These are phyloP conservation scores for Juglanconis juglandina DNA, from an alignment of 2,329 filamentous ascomycete species.

Conservation along the genomic window DNA sequence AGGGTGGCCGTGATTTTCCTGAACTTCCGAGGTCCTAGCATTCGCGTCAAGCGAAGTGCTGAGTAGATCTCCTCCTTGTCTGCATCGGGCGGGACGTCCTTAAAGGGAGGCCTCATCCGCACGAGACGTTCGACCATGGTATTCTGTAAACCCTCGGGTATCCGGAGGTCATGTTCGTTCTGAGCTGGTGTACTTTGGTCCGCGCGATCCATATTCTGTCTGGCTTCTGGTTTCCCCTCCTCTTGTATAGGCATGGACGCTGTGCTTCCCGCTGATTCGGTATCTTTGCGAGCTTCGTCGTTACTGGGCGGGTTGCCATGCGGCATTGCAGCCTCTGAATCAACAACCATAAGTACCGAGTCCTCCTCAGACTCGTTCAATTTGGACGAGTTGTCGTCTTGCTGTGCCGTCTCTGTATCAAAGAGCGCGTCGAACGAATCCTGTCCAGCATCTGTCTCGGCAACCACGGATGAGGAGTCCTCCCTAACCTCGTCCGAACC, in stretches of 20 bases:
- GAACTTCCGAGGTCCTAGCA: constrained; percentile 29
- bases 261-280: not conserved
- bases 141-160: not conserved
- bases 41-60: constrained; percentile 34
- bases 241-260: not conserved
- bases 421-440: too few relatives aligned
- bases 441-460: not conserved
- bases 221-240: not conserved
- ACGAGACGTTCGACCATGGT: constrained; percentile 17
- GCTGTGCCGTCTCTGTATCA: too few relatives aligned
- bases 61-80: constrained; percentile 42
- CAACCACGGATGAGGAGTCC: too few relatives aligned
- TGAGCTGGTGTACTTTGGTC: not conserved
- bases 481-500: too few relatives aligned
- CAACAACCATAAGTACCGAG: too few relatives aligned
- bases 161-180: not conserved
- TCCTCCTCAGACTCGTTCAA: too few relatives aligned
- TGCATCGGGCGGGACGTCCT: constrained; percentile 24
- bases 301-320: too few relatives aligned
- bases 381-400: too few relatives aligned
- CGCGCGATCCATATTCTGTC: not conserved
- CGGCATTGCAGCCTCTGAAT: too few relatives aligned
- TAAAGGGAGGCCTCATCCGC: constrained; percentile 18
- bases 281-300: too few relatives aligned
- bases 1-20: constrained; percentile 27